Evolutionary conservation across 1,139 yeast species (phyloP).

Genomic region (Pichia terricola): DNA sequence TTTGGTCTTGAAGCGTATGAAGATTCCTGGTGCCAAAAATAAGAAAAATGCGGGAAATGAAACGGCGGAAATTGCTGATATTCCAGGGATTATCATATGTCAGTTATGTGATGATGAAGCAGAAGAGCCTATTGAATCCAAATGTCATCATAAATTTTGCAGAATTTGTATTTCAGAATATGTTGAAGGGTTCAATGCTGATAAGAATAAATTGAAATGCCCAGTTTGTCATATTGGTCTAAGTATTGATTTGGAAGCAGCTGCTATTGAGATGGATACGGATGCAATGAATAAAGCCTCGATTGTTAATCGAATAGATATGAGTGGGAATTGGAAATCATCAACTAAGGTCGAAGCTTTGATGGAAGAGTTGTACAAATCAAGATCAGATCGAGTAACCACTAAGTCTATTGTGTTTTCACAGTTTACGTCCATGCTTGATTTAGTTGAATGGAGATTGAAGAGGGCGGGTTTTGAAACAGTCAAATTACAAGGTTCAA

Average conservation of each 20-base stretch:
- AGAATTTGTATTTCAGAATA: slow-evolving; percentile 87
- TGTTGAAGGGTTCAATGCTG: slow-evolving; percentile 71
- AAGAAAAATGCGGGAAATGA: slow-evolving; percentile 3
- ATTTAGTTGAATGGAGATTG: slow-evolving; percentile 88
- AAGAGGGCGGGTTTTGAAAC: slow-evolving; percentile 91
- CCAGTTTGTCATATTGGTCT: slow-evolving; percentile 94
- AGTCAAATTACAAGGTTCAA: slow-evolving; percentile 87
- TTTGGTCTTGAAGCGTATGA: slow-evolving; percentile 61
- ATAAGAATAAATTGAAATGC: slow-evolving; percentile 53
- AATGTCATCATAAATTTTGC: slow-evolving; percentile 89
- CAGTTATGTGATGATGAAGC: slow-evolving; percentile 96
- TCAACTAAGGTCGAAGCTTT: slow-evolving; percentile 95
- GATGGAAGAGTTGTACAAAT: slow-evolving; percentile 81
- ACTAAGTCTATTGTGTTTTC: slow-evolving; percentile 94
- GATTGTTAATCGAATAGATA: slow-evolving; percentile 78
- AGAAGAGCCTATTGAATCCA: slow-evolving; percentile 90
- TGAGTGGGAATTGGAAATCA: slow-evolving; percentile 83
- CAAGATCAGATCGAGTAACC: slow-evolving; percentile 79
- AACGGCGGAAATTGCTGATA: slow-evolving; percentile 2
- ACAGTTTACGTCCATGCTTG: slow-evolving; percentile 94
- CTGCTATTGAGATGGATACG: slow-evolving; percentile 71
- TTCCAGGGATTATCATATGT: slow-evolving; percentile 63
- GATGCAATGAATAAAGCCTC: slow-evolving; percentile 63
- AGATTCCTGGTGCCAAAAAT: slow-evolving; percentile 9
- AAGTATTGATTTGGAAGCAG: slow-evolving; percentile 82